Evolutionary conservation across 116 monocot genomes (phyloP).

Genomic region (Zostera marina): DNA sequence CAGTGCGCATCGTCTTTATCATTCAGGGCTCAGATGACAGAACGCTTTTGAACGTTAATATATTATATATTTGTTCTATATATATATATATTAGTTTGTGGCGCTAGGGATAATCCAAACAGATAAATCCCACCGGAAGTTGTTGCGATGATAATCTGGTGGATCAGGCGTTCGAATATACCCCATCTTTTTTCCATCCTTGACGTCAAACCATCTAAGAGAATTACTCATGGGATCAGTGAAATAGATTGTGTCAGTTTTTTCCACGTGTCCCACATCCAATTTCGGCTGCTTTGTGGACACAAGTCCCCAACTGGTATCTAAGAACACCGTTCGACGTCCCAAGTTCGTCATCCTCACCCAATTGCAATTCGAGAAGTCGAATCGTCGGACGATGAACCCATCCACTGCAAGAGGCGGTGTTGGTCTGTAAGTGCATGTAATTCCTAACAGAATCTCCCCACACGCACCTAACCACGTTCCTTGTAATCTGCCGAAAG

Average conservation of each 20-base stretch:
- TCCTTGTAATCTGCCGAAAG: conserved; percentile 7
- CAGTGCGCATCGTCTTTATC: no score
- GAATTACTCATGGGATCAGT: conserved; percentile 7
- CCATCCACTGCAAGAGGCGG: neutral
- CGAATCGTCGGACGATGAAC: conserved; percentile 5
- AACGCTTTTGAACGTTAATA: no score
- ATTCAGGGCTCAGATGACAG: no score
- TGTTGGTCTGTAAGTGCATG: conserved; percentile 5
- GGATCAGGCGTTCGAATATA: neutral
- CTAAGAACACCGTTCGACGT: conserved; percentile 3
- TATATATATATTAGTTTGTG: no score
- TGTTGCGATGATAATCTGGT: neutral
- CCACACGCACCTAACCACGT: conserved; percentile 9
- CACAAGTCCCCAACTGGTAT: conserved; percentile 11
- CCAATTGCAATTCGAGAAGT: conserved; percentile 5
- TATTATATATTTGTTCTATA: no score
- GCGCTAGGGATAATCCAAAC: conserved; percentile 12
- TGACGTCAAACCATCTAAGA: conserved; percentile 2
- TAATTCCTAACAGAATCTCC: conserved; percentile 1
- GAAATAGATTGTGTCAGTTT: neutral
- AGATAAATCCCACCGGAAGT: conserved; percentile 7
- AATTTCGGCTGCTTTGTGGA: neutral
- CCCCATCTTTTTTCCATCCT: conserved; percentile 6
- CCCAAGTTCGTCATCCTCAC: conserved; percentile 2
- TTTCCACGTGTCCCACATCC: neutral